Base-by-base conservation (phyloP, 345 rosid genomes). In the Melastoma malabathricum region DNA sequence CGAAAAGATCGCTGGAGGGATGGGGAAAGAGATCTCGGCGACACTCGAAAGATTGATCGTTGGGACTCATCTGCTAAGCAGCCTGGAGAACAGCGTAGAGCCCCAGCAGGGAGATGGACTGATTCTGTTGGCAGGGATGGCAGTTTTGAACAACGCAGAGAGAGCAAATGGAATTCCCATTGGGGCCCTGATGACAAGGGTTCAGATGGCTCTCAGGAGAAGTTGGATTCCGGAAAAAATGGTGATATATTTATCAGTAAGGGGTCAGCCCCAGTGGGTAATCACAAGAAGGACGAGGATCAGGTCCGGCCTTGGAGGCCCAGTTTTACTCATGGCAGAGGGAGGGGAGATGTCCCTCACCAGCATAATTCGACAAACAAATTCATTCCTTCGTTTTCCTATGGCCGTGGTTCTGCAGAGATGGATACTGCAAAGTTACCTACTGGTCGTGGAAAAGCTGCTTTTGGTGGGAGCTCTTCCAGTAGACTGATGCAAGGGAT, bases 81-180 rank as follows among this genome's bases (percentile, higher is more conserved):
- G 56, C 75, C 59, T 74, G 83, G 80, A 52, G 99, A 93, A 54
- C 61, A 64, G 48, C 92, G 90, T 14, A 89, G 94, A 62, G 77
- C 72, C 46, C 79, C 88, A 1, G 61, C 76, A 12, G 98, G 84
- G 65, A 81, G 84, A 31, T 79, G 99, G 87, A 68, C 73, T 60
- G 97, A 92, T 64, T 72, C 82, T 22, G 71, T 78, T 49, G 81
- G 75, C 72, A 79, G 73, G 80, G 98, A 87, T 45, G 59, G 71
- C 57, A 81, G 52, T 51, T 54, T 79, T 60, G 95, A 84, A 55
- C 97, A 82, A 70, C 77, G 89, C 38, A 88, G 95, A 15, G 98
- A 87, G 71, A 84, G 82, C 82, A 92, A 92, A 76, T 92, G 98
- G 97, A 92, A 83, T 73, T 71, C 95, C 38, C 90, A 94, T 58